phyloP scores from a whole-genome alignment of 2,329 filamentous ascomycete species.

The Cordyceps militaris region DNA sequence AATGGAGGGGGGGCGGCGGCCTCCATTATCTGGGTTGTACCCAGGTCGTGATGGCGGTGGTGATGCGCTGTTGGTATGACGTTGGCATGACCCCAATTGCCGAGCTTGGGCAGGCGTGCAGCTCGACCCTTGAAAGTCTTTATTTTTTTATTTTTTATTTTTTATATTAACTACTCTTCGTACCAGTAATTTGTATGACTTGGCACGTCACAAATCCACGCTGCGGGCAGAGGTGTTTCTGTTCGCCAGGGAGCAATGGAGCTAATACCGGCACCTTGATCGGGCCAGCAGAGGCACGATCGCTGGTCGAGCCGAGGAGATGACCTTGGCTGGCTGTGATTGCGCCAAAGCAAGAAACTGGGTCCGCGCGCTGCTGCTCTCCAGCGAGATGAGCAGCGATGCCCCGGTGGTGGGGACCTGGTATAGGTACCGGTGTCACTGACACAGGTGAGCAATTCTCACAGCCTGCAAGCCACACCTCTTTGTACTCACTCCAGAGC shows the following conservation, averaged over 20 bases:
- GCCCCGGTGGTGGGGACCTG: not conserved
- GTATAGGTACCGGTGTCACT: not conserved
- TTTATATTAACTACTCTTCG: too few relatives aligned
- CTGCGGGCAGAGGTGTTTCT: too few relatives aligned
- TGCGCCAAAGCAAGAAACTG: not conserved
- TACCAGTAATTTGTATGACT: too few relatives aligned
- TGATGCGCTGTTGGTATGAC: conserved; percentile 5
- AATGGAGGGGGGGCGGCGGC: not conserved
- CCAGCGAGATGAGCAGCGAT: not conserved
- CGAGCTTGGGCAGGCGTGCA: not conserved
- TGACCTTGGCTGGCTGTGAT: not conserved
- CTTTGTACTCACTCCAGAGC: too few relatives aligned
- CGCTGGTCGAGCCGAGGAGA: not conserved
- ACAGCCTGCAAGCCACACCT: too few relatives aligned
- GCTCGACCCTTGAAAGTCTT: not conserved
- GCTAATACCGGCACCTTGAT: not conserved
- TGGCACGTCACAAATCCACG: too few relatives aligned
- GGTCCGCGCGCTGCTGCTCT: not conserved
- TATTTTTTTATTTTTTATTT: too few relatives aligned
- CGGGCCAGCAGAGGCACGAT: not conserved
- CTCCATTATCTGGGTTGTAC: not conserved
- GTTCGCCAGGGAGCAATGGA: too few relatives aligned
- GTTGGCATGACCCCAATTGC: conserved; percentile 9
- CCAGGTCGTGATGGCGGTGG: not conserved
- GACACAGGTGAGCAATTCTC: too few relatives aligned